These are phyloP conservation scores for Parachlorella kessleri DNA, from an alignment of 139 green algal genomes.

Conservation along the genomic window DNA sequence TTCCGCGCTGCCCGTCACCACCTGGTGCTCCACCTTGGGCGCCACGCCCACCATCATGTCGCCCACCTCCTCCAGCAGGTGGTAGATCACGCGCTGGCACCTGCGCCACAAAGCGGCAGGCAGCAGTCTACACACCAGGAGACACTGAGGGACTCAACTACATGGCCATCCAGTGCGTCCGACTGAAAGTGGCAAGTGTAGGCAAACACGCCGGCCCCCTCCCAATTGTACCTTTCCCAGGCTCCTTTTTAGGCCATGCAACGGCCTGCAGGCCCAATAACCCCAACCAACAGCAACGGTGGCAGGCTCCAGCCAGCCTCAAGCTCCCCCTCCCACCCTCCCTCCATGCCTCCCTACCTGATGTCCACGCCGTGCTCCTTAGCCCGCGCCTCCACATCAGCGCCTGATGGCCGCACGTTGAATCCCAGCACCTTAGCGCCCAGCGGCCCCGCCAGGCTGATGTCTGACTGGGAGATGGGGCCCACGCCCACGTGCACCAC, in stretches of 20 bases:
- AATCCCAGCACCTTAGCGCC: constrained; percentile 78
- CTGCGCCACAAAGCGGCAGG: background rate
- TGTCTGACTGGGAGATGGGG: constrained; percentile 66
- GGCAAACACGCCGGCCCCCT: too few species aligned
- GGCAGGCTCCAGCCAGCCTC: too few species aligned
- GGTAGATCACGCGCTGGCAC: constrained; percentile 81
- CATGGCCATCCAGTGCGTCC: too few species aligned
- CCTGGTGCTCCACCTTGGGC: constrained; percentile 41
- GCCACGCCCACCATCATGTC: constrained; percentile 36
- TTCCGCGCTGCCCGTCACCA: constrained; percentile 48
- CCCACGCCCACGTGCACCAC: constrained; percentile 75
- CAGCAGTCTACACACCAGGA: background rate
- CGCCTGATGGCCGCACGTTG: constrained; percentile 53
- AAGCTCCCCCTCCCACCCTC: too few species aligned
- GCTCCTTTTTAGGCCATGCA: too few species aligned
- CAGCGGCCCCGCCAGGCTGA: constrained; percentile 70
- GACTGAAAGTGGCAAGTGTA: too few species aligned
- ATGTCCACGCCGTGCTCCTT: constrained; percentile 56
- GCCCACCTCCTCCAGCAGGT: constrained; percentile 72
- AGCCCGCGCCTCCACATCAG: constrained; percentile 46
- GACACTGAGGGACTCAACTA: too few species aligned
- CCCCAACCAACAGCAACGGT: too few species aligned
- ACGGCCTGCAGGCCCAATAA: too few species aligned
- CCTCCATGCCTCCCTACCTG: background rate
- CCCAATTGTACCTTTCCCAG: too few species aligned